Conservation (phyloP, 129 eudicot genomes). For the Flaveria sonorensis region DNA sequence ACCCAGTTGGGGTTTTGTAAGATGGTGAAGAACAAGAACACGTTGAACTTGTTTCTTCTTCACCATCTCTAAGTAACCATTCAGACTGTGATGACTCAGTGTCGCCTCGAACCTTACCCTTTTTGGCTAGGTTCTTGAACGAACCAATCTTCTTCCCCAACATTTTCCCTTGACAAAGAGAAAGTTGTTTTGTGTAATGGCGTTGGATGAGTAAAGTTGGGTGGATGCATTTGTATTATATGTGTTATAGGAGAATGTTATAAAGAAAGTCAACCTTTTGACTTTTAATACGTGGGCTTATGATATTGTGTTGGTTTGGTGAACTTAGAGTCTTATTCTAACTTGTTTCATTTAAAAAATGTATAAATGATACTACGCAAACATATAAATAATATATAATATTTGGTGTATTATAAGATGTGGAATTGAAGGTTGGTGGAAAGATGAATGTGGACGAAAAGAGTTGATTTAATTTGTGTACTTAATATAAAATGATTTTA, state of each 20-base stretch:
- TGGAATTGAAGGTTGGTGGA: slow-evolving; percentile 31
- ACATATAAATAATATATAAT: not conserved
- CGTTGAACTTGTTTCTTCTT: slow-evolving; percentile 19
- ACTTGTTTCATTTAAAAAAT: slow-evolving; percentile 8
- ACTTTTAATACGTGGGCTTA: slow-evolving; percentile 31
- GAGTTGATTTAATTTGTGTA: not conserved
- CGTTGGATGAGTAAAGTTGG: slow-evolving; percentile 18
- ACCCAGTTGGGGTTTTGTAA: slow-evolving; percentile 55
- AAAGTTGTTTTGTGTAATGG: slow-evolving; percentile 21
- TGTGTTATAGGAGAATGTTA: slow-evolving; percentile 23
- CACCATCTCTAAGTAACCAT: slow-evolving; percentile 36
- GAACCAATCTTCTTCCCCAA: slow-evolving; percentile 63
- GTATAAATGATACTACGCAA: not conserved
- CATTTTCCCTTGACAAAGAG: slow-evolving; percentile 39
- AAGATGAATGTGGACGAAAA: slow-evolving; percentile 15
- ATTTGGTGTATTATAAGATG: not conserved
- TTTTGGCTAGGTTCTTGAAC: slow-evolving; percentile 70
- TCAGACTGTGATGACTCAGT: slow-evolving; percentile 30
- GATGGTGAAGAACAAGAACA: slow-evolving; percentile 30
- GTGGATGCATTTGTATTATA: slow-evolving; percentile 21
- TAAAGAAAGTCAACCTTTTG: slow-evolving; percentile 33
- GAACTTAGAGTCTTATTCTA: slow-evolving; percentile 27
- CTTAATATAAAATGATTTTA: not conserved
- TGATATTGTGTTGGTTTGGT: slow-evolving; percentile 12
- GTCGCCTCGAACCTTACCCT: slow-evolving; percentile 40